Evolutionary conservation across 305 asterid genomes (phyloP).

Genomic region (Plantago lanceolata): DNA sequence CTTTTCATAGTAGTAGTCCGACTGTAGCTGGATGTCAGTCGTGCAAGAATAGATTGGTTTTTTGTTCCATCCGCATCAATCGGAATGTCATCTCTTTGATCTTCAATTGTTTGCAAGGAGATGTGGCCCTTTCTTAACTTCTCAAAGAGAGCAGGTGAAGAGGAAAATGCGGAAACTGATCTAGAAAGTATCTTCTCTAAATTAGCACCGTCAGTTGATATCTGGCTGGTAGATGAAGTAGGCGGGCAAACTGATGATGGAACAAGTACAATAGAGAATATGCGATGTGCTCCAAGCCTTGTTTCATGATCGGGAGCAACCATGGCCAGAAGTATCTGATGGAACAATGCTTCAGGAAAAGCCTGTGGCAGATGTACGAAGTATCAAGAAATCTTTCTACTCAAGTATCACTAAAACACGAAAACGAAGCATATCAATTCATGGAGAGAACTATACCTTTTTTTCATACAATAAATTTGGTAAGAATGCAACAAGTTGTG

Average conservation of each 20-base stretch:
- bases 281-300: slow-evolving; percentile 75
- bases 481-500: slow-evolving; percentile 73
- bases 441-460: slow-evolving; percentile 52
- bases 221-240: slow-evolving; percentile 31
- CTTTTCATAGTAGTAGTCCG: slow-evolving; percentile 40
- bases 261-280: slow-evolving; percentile 73
- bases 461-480: slow-evolving; percentile 69
- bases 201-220: slow-evolving; percentile 30
- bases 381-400: slow-evolving; percentile 19
- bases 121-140: slow-evolving; percentile 45
- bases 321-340: slow-evolving; percentile 73
- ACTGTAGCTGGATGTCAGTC: slow-evolving; percentile 55
- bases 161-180: slow-evolving; percentile 72
- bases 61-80: slow-evolving; percentile 33
- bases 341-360: slow-evolving; percentile 79
- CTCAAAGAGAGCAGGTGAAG: slow-evolving; percentile 68
- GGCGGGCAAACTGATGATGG: slow-evolving; percentile 69
- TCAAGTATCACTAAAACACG: neutral
- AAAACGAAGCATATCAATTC: slow-evolving; percentile 12
- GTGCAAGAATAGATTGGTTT: slow-evolving; percentile 50
- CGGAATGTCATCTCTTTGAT: slow-evolving; percentile 34
- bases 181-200: slow-evolving; percentile 63
- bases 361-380: slow-evolving; percentile 38
- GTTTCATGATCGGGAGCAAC: slow-evolving; percentile 70
- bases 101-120: slow-evolving; percentile 29